These are phyloP conservation scores for Pedinophyceae sp. DNA, from an alignment of 139 green algal species.

Conservation along the genomic window DNA sequence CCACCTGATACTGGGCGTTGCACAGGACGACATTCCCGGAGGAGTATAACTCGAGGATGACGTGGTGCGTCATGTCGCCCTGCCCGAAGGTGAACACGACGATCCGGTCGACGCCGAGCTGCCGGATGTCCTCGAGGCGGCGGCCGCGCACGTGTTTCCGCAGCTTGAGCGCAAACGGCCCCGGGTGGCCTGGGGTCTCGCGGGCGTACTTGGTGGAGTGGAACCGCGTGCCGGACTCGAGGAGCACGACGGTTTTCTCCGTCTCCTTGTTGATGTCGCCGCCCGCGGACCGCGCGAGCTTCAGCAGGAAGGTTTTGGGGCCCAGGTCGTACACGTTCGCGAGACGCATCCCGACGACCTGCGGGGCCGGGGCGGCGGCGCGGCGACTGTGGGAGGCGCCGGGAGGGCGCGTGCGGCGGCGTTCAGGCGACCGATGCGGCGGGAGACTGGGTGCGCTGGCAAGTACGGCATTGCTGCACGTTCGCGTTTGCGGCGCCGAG, in stretches of 20 bases:
- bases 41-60: constrained; percentile 93
- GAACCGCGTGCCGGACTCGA: constrained; percentile 76
- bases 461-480: no score
- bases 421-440: no score
- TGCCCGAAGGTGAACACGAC: constrained; percentile 83
- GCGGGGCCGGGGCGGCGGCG: no score
- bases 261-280: constrained; percentile 28
- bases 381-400: no score
- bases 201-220: constrained; percentile 58
- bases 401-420: no score
- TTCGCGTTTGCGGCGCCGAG: background rate
- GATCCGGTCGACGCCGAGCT: constrained; percentile 88
- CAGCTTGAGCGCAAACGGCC: constrained; percentile 90
- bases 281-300: constrained; percentile 36
- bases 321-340: constrained; percentile 35
- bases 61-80: constrained; percentile 60
- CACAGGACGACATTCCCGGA: constrained; percentile 91
- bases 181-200: constrained; percentile 38
- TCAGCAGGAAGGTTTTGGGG: constrained; percentile 76
- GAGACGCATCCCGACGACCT: constrained; percentile 65
- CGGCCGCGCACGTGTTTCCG: constrained; percentile 85
- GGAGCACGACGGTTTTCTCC: constrained; percentile 80
- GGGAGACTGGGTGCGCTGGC: no score
- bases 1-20: constrained; percentile 68
- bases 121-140: constrained; percentile 64